phyloP scores from a whole-genome alignment of 1,284 basidiomycete species.

The Sutorius eximius region DNA sequence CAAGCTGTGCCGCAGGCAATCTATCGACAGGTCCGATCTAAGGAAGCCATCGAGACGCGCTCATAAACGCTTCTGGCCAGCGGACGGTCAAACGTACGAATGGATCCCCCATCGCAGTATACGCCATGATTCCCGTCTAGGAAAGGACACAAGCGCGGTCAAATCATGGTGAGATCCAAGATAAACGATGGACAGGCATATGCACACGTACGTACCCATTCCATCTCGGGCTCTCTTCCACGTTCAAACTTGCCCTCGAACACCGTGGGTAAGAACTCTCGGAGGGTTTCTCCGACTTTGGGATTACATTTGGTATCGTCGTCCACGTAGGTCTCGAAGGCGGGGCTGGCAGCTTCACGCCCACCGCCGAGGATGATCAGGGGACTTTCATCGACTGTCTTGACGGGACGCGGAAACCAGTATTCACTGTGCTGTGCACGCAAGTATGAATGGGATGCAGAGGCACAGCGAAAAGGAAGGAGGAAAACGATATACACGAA shows the following conservation, averaged over 20 bases:
- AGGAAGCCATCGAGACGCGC: neutral
- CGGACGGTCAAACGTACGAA: slow-evolving; percentile 50
- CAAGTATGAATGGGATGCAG: too few species aligned
- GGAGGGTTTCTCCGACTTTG: slow-evolving; percentile 48
- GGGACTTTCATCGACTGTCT: slow-evolving; percentile 40
- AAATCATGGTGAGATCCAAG: neutral
- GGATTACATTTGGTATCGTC: slow-evolving; percentile 62
- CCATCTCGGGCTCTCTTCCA: slow-evolving; percentile 58
- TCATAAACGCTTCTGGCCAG: neutral
- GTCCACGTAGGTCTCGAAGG: slow-evolving; percentile 52
- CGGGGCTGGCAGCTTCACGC: slow-evolving; percentile 45
- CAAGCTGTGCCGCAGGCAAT: slow-evolving; percentile 12
- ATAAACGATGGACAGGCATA: neutral
- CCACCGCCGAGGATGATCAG: slow-evolving; percentile 76
- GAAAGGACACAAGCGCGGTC: neutral
- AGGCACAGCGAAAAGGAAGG: neutral
- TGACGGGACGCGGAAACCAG: slow-evolving; percentile 74
- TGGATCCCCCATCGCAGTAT: slow-evolving; percentile 62
- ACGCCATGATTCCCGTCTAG: slow-evolving; percentile 84
- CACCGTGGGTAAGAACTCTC: slow-evolving; percentile 56
- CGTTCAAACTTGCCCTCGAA: slow-evolving; percentile 56
- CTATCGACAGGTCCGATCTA: slow-evolving; percentile 67
- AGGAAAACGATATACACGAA: too few species aligned
- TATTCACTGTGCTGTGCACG: slow-evolving; percentile 56
- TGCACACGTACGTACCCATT: slow-evolving; percentile 57